Base-by-base conservation (phyloP, 2,329 filamentous ascomycete genomes). In the Huntiella abstrusa region DNA sequence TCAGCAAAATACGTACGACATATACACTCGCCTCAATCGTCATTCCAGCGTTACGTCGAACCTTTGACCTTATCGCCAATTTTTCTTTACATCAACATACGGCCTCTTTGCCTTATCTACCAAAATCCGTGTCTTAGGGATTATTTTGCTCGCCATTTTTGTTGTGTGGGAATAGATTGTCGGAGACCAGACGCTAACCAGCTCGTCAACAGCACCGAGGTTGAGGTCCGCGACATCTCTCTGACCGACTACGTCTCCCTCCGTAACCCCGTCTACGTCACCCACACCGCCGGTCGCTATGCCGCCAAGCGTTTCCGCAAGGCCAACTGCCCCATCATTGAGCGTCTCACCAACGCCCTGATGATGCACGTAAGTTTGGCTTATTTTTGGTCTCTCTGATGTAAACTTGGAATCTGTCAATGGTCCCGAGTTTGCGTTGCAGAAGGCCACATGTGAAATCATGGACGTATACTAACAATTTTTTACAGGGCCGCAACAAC, bases 401-500 rank as follows among this genome's bases (percentile, higher is more conserved):
- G 22, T 28, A 28, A 5, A 10, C 22, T 28, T 28, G 22, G 22
- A 10, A 28, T 28, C 5, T 16, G n/a, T 35, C 19, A 39, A 4
- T 3, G 5, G 3, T 10, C 3, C 6, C n/a, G 12, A 36, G 7
- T 32, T 17, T n/a, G 36, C 8, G 32, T 19, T 6, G 3, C 4
- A 13, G 16, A 15, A 5, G 17, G 12, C 28, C 13, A 22, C 11
- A 36, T 36, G 34, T n/a, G 15, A 11, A 7, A 7, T 41, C 11
- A 12, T 41, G 17, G 28, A 19, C 39, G 10, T 15, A 16, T 33
- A 38, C 49, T 50, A 22, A 50, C 49, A 11, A 35, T 28, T 96
- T 88, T 80, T 98, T 66, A 98, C 95, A 98, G 81, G 91, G 91
- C 71, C 91, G 91, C 73, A 98, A 98, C 84, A 98, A 95, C 83